phyloP scores from a whole-genome alignment of 257 asterid genomes.

The Solanum habrochaites region DNA sequence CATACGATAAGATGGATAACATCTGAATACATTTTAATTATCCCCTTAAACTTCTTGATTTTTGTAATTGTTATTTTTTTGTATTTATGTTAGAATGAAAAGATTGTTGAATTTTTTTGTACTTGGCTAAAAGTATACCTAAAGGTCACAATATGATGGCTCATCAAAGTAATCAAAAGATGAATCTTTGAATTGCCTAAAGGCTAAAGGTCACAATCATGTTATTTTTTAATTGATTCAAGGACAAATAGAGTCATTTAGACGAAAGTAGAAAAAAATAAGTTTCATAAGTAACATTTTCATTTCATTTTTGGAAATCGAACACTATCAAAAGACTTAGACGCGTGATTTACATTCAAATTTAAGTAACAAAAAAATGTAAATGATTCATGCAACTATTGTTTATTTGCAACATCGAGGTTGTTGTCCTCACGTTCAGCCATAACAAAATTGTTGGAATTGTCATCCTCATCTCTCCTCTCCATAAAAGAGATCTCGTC shows the following conservation, averaged over 20 bases:
- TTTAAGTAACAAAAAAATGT: not conserved
- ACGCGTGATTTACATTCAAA: not conserved
- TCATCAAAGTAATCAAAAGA: not conserved
- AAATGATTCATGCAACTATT: not conserved
- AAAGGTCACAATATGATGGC: not conserved
- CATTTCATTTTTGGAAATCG: not conserved
- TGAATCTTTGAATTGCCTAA: not conserved
- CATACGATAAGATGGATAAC: fast-evolving
- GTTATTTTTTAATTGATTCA: not conserved
- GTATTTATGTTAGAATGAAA: not conserved
- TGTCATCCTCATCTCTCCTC: slow-evolving; percentile 1
- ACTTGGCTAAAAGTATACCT: not conserved
- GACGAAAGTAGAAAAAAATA: not conserved
- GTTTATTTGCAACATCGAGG: slow-evolving; percentile 28
- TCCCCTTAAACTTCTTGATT: not conserved
- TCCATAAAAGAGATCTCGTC: slow-evolving; percentile 19
- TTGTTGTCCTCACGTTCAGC: slow-evolving; percentile 41
- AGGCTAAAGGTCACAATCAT: not conserved
- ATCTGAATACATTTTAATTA: not conserved
- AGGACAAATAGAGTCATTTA: not conserved
- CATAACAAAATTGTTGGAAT: slow-evolving; percentile 29
- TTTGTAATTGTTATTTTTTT: not conserved
- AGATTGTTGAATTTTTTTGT: not conserved
- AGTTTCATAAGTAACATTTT: not conserved
- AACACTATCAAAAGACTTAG: not conserved